Base-by-base conservation (phyloP, 352 stramenopile genomes). In the Phytopythium ostracodes region DNA sequence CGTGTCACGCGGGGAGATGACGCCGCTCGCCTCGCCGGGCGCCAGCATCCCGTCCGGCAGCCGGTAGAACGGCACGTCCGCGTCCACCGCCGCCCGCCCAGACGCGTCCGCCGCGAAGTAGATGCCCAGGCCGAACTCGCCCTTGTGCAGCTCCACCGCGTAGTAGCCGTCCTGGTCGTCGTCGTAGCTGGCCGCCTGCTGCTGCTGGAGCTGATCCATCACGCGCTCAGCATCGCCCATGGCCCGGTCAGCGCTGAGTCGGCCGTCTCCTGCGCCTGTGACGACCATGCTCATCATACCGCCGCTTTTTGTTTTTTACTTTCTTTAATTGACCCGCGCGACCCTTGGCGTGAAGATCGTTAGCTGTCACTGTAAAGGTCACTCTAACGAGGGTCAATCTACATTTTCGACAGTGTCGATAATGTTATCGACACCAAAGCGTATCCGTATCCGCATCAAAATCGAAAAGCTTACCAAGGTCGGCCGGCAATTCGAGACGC, bases 71-170 rank as follows among this genome's bases (percentile, higher is more conserved):
- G 83, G 79, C 31, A 87, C 66, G 12, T 70, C 62, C 2, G 61
- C 73, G 62, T 92, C 81, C 52, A 91, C 83, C 12, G 87, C 64
- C 10, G 83, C 83, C 7, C 67, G 46, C 20, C 71, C 69, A 3
- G 5, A 6, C 5, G 46, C 46, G n/a, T 71, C 65, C 10, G 50
- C 60, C 49, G 65, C 60, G 60, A 92, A 92, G 66, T 92, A 92
- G 56, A 92, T 90, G 22, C 83, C 83, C 22, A 92, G 75, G 18
- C 83, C 83, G 38, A 76, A 89, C n/a, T 69, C 61, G 46, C 69
- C 77, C 47, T 91, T 92, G 55, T 63, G 20, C 38, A 92, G 70
- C 58, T 59, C 56, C 15, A 86, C 83, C 5, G 77, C 71, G 68
- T 88, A 89, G 6, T 1, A 25, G 9, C 36, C 36, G 31, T 47